Conservation (phyloP, 768 basidiomycete species). For the Cyclocybe cylindracea region DNA sequence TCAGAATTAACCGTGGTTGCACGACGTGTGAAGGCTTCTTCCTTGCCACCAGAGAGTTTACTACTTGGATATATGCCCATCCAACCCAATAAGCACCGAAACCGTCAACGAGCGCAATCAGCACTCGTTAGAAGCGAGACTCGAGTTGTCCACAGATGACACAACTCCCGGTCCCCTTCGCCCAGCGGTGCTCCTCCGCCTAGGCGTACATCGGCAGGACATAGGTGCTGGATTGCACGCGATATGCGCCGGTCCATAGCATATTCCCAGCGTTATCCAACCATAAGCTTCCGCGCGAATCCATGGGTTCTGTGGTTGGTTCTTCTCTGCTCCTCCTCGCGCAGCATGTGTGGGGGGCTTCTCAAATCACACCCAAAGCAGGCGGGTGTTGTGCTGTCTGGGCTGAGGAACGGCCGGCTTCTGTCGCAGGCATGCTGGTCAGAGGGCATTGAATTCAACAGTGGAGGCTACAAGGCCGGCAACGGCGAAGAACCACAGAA, state of each 20-base stretch:
- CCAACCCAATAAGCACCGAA: slow-evolving; percentile 65
- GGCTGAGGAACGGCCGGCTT: no score
- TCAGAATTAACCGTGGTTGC: slow-evolving; percentile 53
- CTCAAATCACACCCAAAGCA: slow-evolving; percentile 58
- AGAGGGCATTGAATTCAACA: no score
- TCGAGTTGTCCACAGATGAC: neutral
- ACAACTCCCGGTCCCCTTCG: slow-evolving; percentile 60
- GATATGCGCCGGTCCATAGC: slow-evolving; percentile 65
- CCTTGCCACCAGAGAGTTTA: slow-evolving; percentile 2
- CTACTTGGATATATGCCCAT: slow-evolving; percentile 81
- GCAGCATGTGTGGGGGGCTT: slow-evolving; percentile 40
- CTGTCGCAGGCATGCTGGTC: no score
- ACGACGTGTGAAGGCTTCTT: neutral
- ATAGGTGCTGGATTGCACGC: slow-evolving; percentile 79
- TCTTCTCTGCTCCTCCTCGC: slow-evolving; percentile 38
- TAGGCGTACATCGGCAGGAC: slow-evolving; percentile 74
- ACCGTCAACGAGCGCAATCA: slow-evolving; percentile 70
- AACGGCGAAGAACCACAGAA: no score
- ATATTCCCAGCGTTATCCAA: slow-evolving; percentile 64
- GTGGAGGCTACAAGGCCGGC: no score
- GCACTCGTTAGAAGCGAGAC: slow-evolving; percentile 6
- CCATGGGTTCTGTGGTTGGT: slow-evolving; percentile 73
- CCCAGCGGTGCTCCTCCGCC: slow-evolving; percentile 42
- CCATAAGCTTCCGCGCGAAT: slow-evolving; percentile 67
- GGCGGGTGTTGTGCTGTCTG: no score